Evolutionary conservation across 1,284 basidiomycete genomes (phyloP).

Genomic region (Sutorius eximius): DNA sequence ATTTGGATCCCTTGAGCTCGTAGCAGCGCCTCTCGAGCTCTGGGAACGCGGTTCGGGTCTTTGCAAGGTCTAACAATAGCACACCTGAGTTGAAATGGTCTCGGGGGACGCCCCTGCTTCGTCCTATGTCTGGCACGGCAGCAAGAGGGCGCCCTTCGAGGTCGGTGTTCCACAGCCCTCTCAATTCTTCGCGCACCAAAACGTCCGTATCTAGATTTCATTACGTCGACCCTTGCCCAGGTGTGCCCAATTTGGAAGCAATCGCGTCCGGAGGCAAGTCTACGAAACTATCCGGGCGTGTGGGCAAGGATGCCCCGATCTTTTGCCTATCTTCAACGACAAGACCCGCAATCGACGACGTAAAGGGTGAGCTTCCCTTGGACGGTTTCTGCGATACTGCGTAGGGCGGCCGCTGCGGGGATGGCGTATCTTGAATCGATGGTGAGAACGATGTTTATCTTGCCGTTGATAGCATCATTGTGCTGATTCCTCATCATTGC

Average conservation of each 20-base stretch:
- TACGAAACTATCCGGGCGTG: background rate
- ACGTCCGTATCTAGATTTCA: conserved; percentile 28
- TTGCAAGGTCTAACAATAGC: background rate
- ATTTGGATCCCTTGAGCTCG: background rate
- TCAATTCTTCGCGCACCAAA: conserved; percentile 41
- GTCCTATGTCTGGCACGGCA: background rate
- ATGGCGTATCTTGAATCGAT: background rate
- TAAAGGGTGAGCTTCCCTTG: background rate
- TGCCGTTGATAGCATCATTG: background rate
- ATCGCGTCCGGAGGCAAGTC: background rate
- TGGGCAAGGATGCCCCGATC: background rate
- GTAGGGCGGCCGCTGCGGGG: background rate
- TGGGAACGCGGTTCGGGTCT: background rate
- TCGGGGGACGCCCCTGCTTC: background rate
- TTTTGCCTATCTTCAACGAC: background rate
- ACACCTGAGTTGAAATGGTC: background rate
- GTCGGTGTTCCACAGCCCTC: conserved; percentile 45
- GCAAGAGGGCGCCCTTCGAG: conserved; percentile 21
- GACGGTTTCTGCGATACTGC: background rate
- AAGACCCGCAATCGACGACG: background rate
- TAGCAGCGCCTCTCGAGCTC: background rate
- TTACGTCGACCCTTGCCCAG: conserved; percentile 52
- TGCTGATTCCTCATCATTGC: background rate
- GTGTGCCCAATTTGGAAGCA: conserved; percentile 28
- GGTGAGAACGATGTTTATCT: background rate